Evolutionary conservation across 805 yeast species (phyloP), one percentile per base, ranked within the genome.

Genomic region (Candida peoriensis): DNA sequence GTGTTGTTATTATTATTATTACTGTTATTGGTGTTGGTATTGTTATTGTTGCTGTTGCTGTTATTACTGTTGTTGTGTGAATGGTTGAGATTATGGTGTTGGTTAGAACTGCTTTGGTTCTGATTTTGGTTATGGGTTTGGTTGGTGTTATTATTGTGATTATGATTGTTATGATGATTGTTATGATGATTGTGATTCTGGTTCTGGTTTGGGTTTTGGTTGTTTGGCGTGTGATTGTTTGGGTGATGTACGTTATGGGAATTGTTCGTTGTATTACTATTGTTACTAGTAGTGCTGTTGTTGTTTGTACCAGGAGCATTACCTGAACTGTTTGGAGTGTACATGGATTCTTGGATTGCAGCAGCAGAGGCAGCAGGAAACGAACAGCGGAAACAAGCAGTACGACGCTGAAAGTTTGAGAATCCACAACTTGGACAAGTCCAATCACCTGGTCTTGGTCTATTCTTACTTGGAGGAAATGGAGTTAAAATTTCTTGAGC

Each of bases 361-460:
- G 74, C 78, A 6, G 87, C 85, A 28, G 84, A 68, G 9, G 85
- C 68, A 8, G 86, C 85, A 6, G 96, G 95, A 61, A 82, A 87
- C 2, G 90, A 81, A 56, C 97, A 89, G 43, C 96, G 70, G 68
- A 89, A 87, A 60, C 97, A 89, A 2, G 94, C 94, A 3, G 94
- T 83, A 59, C 97, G 73, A 51, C 96, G 74, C 61, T 89, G 97
- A 62, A 89, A 89, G 59, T 89, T 89, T 17, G 95, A 84, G 52
- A 89, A 89, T 1, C 96, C 96, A 67, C 97, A 89, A 6, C 89
- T 79, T 18, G 96, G 95, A 59, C 97, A 89, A n/a, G 84, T 85
- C 97, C 97, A 89, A 57, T 89, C 97, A 15, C 97, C 97, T 0
- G 97, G 97, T 53, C 97, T 70, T 16, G 96, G 95, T 49, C 93